Evolutionary conservation across 2,329 filamentous ascomycete genomes (phyloP), one percentile per base, ranked within the genome.

Genomic region (Coleophoma cylindrospora): DNA sequence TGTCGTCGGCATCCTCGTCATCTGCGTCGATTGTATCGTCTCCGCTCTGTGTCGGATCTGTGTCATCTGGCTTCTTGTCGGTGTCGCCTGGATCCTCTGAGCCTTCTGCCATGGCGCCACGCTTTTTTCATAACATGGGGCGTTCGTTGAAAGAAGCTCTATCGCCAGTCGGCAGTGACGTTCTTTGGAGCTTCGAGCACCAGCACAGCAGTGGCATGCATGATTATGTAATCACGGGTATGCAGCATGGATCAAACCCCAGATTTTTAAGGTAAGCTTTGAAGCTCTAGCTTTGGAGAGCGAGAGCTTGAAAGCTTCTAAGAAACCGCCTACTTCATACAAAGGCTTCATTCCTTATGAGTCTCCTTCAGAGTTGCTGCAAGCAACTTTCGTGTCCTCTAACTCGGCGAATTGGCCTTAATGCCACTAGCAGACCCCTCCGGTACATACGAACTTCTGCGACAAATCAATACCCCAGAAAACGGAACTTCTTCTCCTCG

Each of bases 401-500:
- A 32, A 38, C 49, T 3, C 51, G 57, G 41, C 55, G 51, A 34
- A 43, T 55, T 14, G 33, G 59, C 9, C 48, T 47, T 54, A 55
- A 59, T 50, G 45, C 51, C 38, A 49, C 11, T 37, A 50, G 52
- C 11, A 58, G 56, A 47, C 61, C 64, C 15, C 55, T 64, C 21
- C 67, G 68, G 52, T 64, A 58, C 50, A 75, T 81, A 54, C 76
- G 79, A 65, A 66, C 74, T 53, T 75, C 72, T 38, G 64, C 71
- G 2, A 50, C 43, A 32, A 45, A 43, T 15, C 57, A 56, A 57
- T 45, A 49, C 44, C 77, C 80, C 11, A 76, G 77, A 50, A 80
- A 77, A 56, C 78, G 79, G 53, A 73, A 69, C 61, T 86, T 87
- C 66, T 87, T 85, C 66, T 86, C 83, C 12, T 86, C 83, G 21